Percentiles rank a stretch among this genome's conserved stretches.
These are phyloP conservation scores for Pelargonium nanum DNA, from an alignment of 345 rosid genomes.

Conservation along the genomic window DNA sequence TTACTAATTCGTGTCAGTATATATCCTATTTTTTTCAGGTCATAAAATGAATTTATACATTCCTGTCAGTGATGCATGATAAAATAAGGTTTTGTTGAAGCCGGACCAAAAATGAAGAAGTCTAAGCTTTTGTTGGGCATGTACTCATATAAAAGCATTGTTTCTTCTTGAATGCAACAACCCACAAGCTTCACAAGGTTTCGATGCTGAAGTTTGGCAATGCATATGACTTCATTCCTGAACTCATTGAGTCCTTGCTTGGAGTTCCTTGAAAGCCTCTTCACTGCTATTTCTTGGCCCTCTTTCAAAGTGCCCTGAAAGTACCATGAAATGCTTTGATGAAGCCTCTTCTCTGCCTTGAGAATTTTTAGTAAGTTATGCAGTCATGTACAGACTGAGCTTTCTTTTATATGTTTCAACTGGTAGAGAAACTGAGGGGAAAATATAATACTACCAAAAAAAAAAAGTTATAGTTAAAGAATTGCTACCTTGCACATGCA, in stretches of 20 bases:
- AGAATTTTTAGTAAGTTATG: background rate
- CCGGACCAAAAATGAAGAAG: background rate
- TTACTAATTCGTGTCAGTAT: background rate
- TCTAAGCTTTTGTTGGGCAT: constrained; percentile 26
- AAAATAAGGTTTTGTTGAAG: background rate
- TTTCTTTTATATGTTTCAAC: too few species aligned
- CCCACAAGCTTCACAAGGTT: constrained; percentile 25
- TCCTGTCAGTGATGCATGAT: background rate
- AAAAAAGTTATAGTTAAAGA: too few species aligned
- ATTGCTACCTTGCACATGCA: too few species aligned
- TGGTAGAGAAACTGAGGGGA: too few species aligned
- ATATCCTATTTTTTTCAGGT: too few species aligned
- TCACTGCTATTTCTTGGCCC: constrained; percentile 30
- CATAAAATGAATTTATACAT: background rate
- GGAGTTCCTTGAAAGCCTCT: constrained; percentile 26
- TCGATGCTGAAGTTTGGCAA: constrained; percentile 24
- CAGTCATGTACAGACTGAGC: too few species aligned
- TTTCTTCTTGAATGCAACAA: constrained; percentile 22
- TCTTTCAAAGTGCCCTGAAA: constrained; percentile 21
- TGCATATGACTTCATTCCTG: constrained; percentile 22
- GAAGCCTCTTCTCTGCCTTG: background rate
- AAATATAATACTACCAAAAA: too few species aligned
- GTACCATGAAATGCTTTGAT: too few species aligned
- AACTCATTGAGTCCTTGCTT: constrained; percentile 8
- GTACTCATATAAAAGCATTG: constrained; percentile 19